Base-by-base conservation (phyloP, 345 rosid genomes). In the Eucalyptus sp. region DNA sequence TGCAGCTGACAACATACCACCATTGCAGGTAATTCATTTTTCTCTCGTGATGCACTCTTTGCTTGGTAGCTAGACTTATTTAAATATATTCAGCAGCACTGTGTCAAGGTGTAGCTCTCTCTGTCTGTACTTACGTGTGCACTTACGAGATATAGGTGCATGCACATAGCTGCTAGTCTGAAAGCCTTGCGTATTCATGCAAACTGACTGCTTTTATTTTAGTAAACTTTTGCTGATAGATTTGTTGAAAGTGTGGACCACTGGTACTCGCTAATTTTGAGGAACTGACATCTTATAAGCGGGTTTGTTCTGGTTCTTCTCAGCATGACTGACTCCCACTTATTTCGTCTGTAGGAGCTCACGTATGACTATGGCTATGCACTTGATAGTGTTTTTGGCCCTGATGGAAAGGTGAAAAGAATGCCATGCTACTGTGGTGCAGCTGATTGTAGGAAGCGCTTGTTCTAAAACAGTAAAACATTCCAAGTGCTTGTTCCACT, bases 1-100 rank as follows among this genome's bases (percentile, higher is more conserved):
- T 88, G 99, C 99, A 10, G 98, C 99, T 16, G 99, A 98, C 90
- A 97, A 96, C 93, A 97, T 98, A 87, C 96, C 99, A 17, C 97
- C 99, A 16, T 88, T 96, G 91, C 99, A 98, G 98, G 99, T 98
- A 85, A 87, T 87, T 25, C 31, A 66, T 43, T 84, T 37, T 79
- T 37, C 49, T 79, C 37, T 60, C 12, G 15, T 76, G 84, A 76
- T 76, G 48, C 46, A 76, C 84, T 76, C 84, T 76, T 76, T 48
- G 24, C 84, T 41, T 41, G 84, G 48, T 41, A 76, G 84, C 84
- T 76, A 41, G 84, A 76, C 48, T 11, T 22, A 10, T 12, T 71
- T 71, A 41, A 41, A 41, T 76, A 76, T 76, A 76, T 76, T 76
- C 48, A 12, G 29, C 29, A 10, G 48, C 44, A 71, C 44, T 18